Evolutionary conservation across 345 rosid genomes (phyloP), one percentile per base, ranked within the genome.

Genomic region (Bruguiera sexangula): DNA sequence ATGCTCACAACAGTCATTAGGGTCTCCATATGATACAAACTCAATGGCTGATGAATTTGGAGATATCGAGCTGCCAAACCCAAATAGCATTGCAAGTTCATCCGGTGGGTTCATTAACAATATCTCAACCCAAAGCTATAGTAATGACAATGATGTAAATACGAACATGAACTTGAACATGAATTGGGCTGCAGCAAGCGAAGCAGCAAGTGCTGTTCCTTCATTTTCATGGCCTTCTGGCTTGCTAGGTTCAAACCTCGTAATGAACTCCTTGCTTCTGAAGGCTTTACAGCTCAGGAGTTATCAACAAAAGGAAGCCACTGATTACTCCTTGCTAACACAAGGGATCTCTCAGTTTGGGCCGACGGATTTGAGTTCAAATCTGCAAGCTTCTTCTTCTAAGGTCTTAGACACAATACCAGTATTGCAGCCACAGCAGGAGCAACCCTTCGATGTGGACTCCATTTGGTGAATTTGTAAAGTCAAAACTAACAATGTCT

Each of bases 381-480:
- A 67, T 48, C 73, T 86, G 70, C 89, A 86, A 65, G 85, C 74
- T 61, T 74, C 83, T 21, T 77, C 96, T 65, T 86, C 94, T 39
- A 83, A 73, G 82, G 81, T 74, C 36, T 71, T 80, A 66, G 86
- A 78, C 11, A 34, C 82, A 13, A 57, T 62, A 60, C 69, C 71
- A 20, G 82, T 67, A 31, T 87, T 43, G 30, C 70, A 59, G 31
- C 62, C 66, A 71, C 87, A 87, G 50, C 90, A 76, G 87, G 96
- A 89, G 85, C 96, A 89, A 85, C 82, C 85, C 63, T 89, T 85
- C 78, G 80, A 87, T 78, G 77, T 91, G 88, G 96, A 89, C 90
- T 86, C 93, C 81, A 78, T 87, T 31, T 84, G 96, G 96, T 85
- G 83, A 88, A 78, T 70, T 36, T 60, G 60, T 65, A 30, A 65